Conservation (phyloP, 352 stramenopile species). For the Pythium dissimile region DNA sequence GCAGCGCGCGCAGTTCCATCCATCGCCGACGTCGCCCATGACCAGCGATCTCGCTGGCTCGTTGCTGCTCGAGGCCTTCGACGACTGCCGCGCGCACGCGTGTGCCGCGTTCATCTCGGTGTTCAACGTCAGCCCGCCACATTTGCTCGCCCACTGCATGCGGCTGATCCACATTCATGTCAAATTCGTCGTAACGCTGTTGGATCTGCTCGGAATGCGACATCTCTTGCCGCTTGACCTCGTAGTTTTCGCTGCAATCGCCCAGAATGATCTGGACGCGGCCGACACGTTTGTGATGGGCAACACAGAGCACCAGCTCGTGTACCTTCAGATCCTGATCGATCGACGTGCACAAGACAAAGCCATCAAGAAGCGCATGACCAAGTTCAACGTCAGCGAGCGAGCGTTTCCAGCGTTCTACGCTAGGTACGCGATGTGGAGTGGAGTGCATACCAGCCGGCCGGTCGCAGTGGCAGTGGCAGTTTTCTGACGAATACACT, state of each 20-base stretch:
- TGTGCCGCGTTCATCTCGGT: conserved; percentile 30
- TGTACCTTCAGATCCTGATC: conserved; percentile 56
- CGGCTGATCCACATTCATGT: conserved; percentile 26
- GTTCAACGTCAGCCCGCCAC: conserved; percentile 31
- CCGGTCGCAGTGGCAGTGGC: no score
- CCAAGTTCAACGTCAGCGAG: conserved; percentile 48
- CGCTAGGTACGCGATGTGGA: no score
- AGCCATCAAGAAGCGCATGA: conserved; percentile 67
- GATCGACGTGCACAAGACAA: conserved; percentile 46
- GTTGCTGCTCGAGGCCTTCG: conserved; percentile 35
- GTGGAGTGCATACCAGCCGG: no score
- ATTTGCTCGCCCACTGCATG: conserved; percentile 31
- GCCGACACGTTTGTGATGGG: conserved; percentile 55
- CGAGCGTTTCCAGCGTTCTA: conserved; percentile 57
- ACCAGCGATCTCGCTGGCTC: conserved; percentile 40
- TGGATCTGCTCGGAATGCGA: conserved; percentile 41
- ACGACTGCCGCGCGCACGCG: conserved; percentile 20
- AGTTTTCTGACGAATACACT: no score
- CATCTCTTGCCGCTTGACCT: conserved; percentile 34
- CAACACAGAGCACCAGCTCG: conserved; percentile 30
- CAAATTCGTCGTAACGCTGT: conserved; percentile 38
- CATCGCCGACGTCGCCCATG: conserved; percentile 16
- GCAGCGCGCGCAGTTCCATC: neutral
- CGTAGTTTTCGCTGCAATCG: conserved; percentile 39
- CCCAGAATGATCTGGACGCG: conserved; percentile 49